Base-by-base conservation (phyloP, 2,329 filamentous ascomycete genomes). In the Diaporthe vaccinii region DNA sequence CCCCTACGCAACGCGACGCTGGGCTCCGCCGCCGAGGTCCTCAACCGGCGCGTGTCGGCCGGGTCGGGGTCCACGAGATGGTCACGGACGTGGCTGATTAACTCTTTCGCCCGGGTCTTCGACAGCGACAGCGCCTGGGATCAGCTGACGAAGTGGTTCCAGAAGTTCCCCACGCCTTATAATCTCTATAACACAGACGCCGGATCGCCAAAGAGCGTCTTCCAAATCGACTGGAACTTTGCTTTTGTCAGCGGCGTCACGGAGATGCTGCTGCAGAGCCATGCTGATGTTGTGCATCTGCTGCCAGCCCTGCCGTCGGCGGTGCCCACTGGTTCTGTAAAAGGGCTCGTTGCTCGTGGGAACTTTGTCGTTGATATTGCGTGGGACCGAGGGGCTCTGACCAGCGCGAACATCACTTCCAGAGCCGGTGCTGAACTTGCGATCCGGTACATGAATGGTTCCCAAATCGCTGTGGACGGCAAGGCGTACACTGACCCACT, bases 11-110 rank as follows among this genome's bases (percentile, higher is more conserved):
- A 74, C 36, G 22, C 73, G 20, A 74, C 70, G 12, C 55, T 74
- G 8, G 76, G 75, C 2, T 71, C 69, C 7, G 79, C 78, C 25
- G 74, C 78, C 15, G 58, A 68, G 5, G 72, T 69, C 28, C 59
- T 79, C n/a, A 72, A 76, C 14, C 36, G 70, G 31, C 77, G 78
- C n/a, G 77, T 79, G 22, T 55, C 46, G 8, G 46, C 49, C 39
- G 78, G 78, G 10, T 70, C 71, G 1, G 78, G 78, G 12, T 44
- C 61, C 20, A 74, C 72, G 25, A 31, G 61, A 0, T 71, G 62
- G 72, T 57, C 49, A 14, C 61, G 51, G 22, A 44, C 55, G 22
- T 74, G 59, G 72, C 61, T 68, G 31, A 74, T 49, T 36, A 51
- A 57, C 14, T 57, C 53, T 15, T 68, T 70, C 28, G 65, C 72